Base-by-base conservation (phyloP, 2,329 filamentous ascomycete species). In the Geosmithia morbida region DNA sequence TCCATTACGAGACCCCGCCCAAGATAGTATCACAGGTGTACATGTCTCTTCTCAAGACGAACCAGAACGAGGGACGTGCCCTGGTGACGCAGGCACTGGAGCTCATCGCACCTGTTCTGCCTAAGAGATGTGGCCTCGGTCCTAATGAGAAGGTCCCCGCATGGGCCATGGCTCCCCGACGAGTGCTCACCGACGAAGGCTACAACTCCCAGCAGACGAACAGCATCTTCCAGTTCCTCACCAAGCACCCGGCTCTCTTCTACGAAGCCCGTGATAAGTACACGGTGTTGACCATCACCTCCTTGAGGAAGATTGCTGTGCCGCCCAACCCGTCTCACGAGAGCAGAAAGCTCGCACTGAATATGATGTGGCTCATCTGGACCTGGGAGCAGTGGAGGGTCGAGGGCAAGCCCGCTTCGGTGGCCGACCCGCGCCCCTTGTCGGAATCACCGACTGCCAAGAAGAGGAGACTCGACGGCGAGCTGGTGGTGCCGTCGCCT, bases 11-110 rank as follows among this genome's bases (percentile, higher is more conserved):
- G 56, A 97, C 92, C 0, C 94, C 92, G 0, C 76, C 86, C 13
- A 98, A 97, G 73, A 97, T 98, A 48, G 88, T 92, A 3, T 85
- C 85, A 18, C 90, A 97, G 61, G 89, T 98, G 19, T 98, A 98
- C 59, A 82, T 92, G 53, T 88, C 88, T 2, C 72, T 98, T 16
- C 68, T 98, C 20, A 85, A 87, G 63, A 89, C 90, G 1, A 94
- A 94, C 59, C 90, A 97, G 61, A 94, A 94, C 50, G 92, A 98
- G 66, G 92, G 90, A 18, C 81, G 90, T 48, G 81, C 87, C 13
- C 69, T 98, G 48, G 90, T 98, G 16, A 94, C 88, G 41, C 94
- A 98, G 60, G 90, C 90, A 5, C 70, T 98, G 43, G 92, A 98
- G 63, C 75, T 98, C 40, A 82, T 98, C 58, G 89, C 92, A n/a